Evolutionary conservation across 257 asterid genomes (phyloP).

Genomic region (Voacanga thouarsii): DNA sequence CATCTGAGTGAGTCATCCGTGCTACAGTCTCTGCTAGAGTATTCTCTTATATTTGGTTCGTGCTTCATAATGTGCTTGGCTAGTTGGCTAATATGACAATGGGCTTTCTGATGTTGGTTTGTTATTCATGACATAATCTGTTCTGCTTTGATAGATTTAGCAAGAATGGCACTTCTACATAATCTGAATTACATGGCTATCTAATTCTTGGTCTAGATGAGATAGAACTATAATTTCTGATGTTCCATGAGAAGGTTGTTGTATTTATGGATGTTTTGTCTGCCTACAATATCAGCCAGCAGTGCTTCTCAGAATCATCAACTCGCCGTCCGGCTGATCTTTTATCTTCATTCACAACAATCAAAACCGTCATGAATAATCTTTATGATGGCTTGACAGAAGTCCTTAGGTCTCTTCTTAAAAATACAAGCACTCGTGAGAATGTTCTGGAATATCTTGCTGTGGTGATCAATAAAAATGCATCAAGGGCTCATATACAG

Average conservation of each 20-base stretch:
- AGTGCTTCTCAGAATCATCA: conserved; percentile 84
- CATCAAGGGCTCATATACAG: conserved; percentile 92
- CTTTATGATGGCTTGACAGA: conserved; percentile 79
- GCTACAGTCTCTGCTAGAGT: neutral
- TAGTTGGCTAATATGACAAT: neutral
- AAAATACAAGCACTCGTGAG: conserved; percentile 72
- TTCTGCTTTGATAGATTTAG: neutral
- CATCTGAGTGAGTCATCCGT: neutral
- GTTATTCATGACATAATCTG: neutral
- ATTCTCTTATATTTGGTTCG: neutral
- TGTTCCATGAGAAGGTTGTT: neutral
- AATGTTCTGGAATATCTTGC: conserved; percentile 84
- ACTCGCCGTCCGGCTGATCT: conserved; percentile 92
- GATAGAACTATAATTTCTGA: neutral
- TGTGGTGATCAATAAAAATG: conserved; percentile 80
- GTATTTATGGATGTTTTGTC: conserved; percentile 27
- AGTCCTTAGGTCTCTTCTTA: conserved; percentile 76
- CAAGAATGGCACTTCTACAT: neutral
- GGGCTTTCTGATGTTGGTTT: neutral
- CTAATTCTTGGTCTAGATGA: neutral
- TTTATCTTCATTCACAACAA: conserved; percentile 80
- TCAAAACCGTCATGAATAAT: conserved; percentile 81
- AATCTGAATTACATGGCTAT: neutral
- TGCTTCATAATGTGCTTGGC: neutral
- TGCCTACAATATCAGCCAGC: conserved; percentile 53